phyloP scores from a whole-genome alignment of 1,139 yeast genomes.

The Sporopachydermia cereana region DNA sequence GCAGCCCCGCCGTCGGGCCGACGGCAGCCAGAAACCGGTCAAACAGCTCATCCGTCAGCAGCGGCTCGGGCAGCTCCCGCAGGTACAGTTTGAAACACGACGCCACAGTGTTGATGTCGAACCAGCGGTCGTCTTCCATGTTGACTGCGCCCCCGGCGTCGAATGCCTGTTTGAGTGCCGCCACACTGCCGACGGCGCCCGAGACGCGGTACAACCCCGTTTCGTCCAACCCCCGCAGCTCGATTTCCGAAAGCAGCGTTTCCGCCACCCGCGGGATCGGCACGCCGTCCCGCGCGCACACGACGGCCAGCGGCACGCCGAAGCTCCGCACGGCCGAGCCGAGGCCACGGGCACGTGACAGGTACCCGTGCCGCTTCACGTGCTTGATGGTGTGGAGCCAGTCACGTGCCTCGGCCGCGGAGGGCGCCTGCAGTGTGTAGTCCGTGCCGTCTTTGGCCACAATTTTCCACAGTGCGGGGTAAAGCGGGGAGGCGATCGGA shows the following conservation, averaged over 20 bases:
- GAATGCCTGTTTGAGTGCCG: constrained; percentile 55
- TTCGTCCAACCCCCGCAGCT: constrained; percentile 74
- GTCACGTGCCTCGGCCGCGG: constrained; percentile 53
- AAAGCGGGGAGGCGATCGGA: constrained; percentile 27
- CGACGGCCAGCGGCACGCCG: constrained; percentile 76
- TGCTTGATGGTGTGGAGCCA: constrained; percentile 48
- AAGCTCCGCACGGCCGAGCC: constrained; percentile 43
- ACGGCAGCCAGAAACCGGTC: constrained; percentile 31
- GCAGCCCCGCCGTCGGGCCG: constrained; percentile 2
- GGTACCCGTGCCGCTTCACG: constrained; percentile 32
- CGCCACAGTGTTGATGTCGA: constrained; percentile 81
- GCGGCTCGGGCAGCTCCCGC: constrained; percentile 82
- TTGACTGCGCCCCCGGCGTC: constrained; percentile 62
- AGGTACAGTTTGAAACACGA: constrained; percentile 79
- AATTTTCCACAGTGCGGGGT: constrained; percentile 40
- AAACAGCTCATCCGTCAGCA: constrained; percentile 53
- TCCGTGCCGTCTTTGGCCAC: constrained; percentile 44
- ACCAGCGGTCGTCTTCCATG: constrained; percentile 55
- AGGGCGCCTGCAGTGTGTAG: constrained; percentile 56
- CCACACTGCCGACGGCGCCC: constrained; percentile 74
- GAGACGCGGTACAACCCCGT: constrained; percentile 89
- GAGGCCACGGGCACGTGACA: constrained; percentile 27
- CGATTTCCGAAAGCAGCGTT: constrained; percentile 60
- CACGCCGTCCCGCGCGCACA: constrained; percentile 61
- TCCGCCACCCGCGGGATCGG: constrained; percentile 56